These are phyloP conservation scores for Candida tammaniensis DNA, from an alignment of 805 yeast species.

Conservation along the genomic window DNA sequence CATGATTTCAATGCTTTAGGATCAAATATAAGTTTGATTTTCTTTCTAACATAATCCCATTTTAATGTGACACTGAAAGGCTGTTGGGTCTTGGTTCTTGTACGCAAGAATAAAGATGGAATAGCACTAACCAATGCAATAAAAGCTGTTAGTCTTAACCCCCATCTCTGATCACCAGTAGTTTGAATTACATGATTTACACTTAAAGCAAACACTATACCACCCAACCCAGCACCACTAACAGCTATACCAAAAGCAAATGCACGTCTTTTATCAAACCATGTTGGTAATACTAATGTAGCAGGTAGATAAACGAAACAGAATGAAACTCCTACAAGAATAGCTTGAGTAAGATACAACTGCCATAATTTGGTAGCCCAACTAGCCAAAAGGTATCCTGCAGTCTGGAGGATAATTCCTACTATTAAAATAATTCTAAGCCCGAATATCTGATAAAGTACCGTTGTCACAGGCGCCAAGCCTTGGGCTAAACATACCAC, in stretches of 20 bases:
- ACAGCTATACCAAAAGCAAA: slow-evolving; percentile 48
- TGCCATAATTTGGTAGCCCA: slow-evolving; percentile 51
- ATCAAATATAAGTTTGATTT: slow-evolving; percentile 36
- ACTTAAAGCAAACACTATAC: slow-evolving; percentile 46
- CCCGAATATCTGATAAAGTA: slow-evolving; percentile 50
- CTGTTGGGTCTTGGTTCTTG: slow-evolving; percentile 34
- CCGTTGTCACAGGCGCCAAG: slow-evolving; percentile 50
- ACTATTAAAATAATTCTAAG: slow-evolving; percentile 42
- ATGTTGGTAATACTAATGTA: slow-evolving; percentile 43
- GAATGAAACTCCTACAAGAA: slow-evolving; percentile 48
- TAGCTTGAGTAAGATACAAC: slow-evolving; percentile 50
- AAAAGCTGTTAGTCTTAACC: slow-evolving; percentile 38
- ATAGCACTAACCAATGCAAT: slow-evolving; percentile 29
- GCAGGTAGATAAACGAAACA: slow-evolving; percentile 44
- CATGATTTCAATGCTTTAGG: slow-evolving; percentile 21
- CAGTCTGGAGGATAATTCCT: slow-evolving; percentile 45
- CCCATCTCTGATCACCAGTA: slow-evolving; percentile 45
- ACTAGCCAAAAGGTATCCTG: slow-evolving; percentile 49
- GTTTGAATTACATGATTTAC: slow-evolving; percentile 36
- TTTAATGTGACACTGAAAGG: slow-evolving; percentile 22
- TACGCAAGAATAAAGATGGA: slow-evolving; percentile 43
- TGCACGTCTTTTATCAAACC: slow-evolving; percentile 46
- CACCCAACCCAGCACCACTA: slow-evolving; percentile 52
- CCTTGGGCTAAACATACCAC: slow-evolving; percentile 55
- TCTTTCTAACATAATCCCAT: slow-evolving; percentile 17